These are phyloP conservation scores for Exutisphaerella laricina DNA, from an alignment of 2,329 filamentous ascomycete species.

Conservation along the genomic window DNA sequence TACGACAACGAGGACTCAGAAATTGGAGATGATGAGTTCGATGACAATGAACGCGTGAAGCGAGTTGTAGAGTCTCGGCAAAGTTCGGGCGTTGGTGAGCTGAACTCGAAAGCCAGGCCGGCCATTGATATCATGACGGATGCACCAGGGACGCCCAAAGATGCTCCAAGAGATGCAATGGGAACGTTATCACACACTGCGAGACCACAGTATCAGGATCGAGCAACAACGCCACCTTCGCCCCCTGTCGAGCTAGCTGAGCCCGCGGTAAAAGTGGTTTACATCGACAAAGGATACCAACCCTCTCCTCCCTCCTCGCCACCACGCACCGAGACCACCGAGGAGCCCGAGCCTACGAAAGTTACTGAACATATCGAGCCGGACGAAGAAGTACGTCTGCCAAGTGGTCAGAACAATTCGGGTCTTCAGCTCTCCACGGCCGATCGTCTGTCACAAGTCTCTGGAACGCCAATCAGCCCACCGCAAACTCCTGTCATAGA, in stretches of 20 bases:
- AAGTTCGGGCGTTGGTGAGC: constrained; percentile 30
- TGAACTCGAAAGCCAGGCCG: constrained; percentile 44
- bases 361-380: constrained; percentile 10
- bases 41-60: constrained; percentile 38
- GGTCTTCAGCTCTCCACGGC: constrained; percentile 12
- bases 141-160: constrained; percentile 13
- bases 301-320: constrained; percentile 79
- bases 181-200: constrained; percentile 7
- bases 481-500: constrained; percentile 57
- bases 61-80: constrained; percentile 38
- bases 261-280: constrained; percentile 40
- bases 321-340: constrained; percentile 30
- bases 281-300: constrained; percentile 73
- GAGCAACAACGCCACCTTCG: constrained; percentile 19
- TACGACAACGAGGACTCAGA: constrained; percentile 48
- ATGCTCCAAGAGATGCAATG: constrained; percentile 10
- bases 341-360: constrained; percentile 9
- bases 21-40: constrained; percentile 61
- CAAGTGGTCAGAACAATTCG: constrained; percentile 10
- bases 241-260: constrained; percentile 9
- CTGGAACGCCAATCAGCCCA: constrained; percentile 51
- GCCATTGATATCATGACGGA: constrained; percentile 35
- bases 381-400: constrained; percentile 10
- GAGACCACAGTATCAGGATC: constrained; percentile 15
- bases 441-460: constrained; percentile 8